phyloP scores from a whole-genome alignment of 345 rosid genomes.

The Physaria fendleri region DNA sequence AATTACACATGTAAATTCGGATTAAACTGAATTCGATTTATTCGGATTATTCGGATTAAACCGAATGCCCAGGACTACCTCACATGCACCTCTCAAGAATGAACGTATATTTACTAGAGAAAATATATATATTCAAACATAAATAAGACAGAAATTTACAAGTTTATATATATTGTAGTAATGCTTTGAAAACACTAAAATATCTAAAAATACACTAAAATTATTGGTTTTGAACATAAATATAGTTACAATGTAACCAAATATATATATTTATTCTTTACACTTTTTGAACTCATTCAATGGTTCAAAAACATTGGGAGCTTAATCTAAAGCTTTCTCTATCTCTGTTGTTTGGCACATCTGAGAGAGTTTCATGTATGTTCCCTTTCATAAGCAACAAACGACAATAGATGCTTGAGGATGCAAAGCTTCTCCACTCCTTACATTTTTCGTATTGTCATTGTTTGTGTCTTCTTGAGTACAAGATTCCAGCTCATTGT shows the following conservation, averaged over 20 bases:
- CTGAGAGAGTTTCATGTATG: not conserved
- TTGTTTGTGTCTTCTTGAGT: slow-evolving; percentile 5
- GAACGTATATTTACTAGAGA: not conserved
- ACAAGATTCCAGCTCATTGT: slow-evolving; percentile 11
- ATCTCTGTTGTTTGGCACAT: not conserved
- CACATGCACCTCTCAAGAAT: slow-evolving; percentile 2
- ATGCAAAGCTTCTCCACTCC: slow-evolving; percentile 2
- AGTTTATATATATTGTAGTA: not conserved
- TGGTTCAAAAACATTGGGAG: not conserved
- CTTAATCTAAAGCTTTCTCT: not conserved
- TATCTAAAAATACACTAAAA: too few relatives aligned
- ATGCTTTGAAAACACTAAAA: too few relatives aligned
- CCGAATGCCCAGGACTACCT: too few relatives aligned
- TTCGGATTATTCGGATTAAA: too few relatives aligned
- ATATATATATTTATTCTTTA: too few relatives aligned
- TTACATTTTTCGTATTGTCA: not conserved
- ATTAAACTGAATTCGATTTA: too few relatives aligned
- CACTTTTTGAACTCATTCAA: not conserved
- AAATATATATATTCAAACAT: not conserved
- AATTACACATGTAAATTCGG: too few relatives aligned
- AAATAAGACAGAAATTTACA: not conserved
- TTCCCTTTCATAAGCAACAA: slow-evolving; percentile 8
- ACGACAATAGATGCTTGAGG: not conserved
- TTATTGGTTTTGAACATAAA: too few relatives aligned
- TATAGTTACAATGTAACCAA: too few relatives aligned